A percentile compares a stretch with the other conserved stretches of the same genome.
Conservation (phyloP, 2,329 filamentous ascomycete species). For the Furcasterigmium furcatum region DNA sequence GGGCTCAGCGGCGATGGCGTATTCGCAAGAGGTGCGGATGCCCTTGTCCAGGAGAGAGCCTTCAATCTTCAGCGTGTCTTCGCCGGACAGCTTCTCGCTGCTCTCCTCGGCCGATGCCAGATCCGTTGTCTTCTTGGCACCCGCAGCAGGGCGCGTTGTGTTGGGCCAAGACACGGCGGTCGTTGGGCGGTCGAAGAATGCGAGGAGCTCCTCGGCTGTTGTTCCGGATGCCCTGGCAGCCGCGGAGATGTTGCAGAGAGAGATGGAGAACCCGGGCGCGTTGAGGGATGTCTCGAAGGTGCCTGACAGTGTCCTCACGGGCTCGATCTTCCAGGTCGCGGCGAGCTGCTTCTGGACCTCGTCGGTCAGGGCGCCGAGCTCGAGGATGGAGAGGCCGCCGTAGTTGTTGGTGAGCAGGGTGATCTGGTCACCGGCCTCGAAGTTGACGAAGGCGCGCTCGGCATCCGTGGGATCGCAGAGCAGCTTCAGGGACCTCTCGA, state of each 20-base stretch:
- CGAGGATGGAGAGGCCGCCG: conserved; percentile 51
- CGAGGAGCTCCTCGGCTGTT: conserved; percentile 32
- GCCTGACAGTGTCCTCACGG: conserved; percentile 41
- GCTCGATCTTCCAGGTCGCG: conserved; percentile 43
- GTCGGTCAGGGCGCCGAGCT: conserved; percentile 50
- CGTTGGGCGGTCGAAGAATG: conserved; percentile 45
- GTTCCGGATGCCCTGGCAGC: conserved; percentile 20
- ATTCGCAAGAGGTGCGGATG: conserved; percentile 22
- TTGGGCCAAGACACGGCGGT: conserved; percentile 49
- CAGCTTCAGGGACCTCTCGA: conserved; percentile 47
- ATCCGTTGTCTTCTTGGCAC: not conserved
- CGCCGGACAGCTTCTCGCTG: not conserved
- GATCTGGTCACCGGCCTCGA: conserved; percentile 38
- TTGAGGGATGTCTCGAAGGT: conserved; percentile 51
- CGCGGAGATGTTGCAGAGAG: conserved; percentile 44
- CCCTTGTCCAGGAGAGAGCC: conserved; percentile 18
- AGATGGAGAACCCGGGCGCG: conserved; percentile 53
- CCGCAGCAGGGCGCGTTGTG: conserved; percentile 3
- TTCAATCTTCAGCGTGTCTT: conserved; percentile 16
- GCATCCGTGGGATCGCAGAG: conserved; percentile 48
- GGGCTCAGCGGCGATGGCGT: conserved; percentile 29
- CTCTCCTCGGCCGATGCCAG: not conserved
- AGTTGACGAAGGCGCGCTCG: conserved; percentile 49
- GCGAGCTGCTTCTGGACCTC: conserved; percentile 47
- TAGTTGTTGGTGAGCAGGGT: conserved; percentile 56